These are phyloP conservation scores for Nannizziopsis barbatae DNA, from an alignment of 2,329 filamentous ascomycete species.

Conservation along the genomic window DNA sequence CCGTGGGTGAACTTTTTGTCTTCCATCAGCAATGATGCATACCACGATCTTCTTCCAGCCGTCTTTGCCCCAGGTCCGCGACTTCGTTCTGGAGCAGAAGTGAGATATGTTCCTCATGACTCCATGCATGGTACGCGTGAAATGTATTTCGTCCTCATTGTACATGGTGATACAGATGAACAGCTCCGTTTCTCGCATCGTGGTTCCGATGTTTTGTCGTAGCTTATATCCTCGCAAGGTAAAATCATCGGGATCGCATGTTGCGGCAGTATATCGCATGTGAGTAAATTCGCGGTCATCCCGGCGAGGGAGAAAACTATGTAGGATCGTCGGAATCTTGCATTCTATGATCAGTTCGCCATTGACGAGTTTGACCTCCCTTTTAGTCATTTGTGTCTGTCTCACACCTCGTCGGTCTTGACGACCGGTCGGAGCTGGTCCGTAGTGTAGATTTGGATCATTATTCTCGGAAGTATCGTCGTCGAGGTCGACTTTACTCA, in stretches of 20 bases:
- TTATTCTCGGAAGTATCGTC: conserved; percentile 38
- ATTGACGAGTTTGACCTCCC: conserved; percentile 92
- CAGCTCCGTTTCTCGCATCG: conserved; percentile 78
- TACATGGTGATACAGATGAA: conserved; percentile 99
- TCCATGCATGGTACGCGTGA: conserved; percentile 95
- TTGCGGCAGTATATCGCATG: conserved; percentile 98
- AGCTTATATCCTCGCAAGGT: conserved; percentile 80
- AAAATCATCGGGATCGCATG: conserved; percentile 92
- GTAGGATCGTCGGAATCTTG: conserved; percentile 96
- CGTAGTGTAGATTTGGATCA: conserved; percentile 57
- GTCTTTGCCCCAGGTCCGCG: conserved; percentile 88
- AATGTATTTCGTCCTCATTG: conserved; percentile 94
- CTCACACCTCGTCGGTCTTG: conserved; percentile 81
- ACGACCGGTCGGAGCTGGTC: conserved; percentile 72
- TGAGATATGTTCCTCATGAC: conserved; percentile 98
- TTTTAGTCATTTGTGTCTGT: conserved; percentile 76
- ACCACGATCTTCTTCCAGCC: conserved; percentile 99
- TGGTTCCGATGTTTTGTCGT: conserved; percentile 77
- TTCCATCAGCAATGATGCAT: conserved; percentile 88
- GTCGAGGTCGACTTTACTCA: conserved; percentile 36
- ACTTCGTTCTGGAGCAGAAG: conserved; percentile 86
- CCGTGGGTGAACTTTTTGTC: conserved; percentile 82
- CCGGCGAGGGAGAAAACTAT: conserved; percentile 86
- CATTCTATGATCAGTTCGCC: conserved; percentile 95
- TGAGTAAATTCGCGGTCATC: conserved; percentile 96